Evolutionary conservation across 164 flowering plant species (phyloP), one percentile per base, ranked within the genome.

Genomic region (Amborella trichopoda): DNA sequence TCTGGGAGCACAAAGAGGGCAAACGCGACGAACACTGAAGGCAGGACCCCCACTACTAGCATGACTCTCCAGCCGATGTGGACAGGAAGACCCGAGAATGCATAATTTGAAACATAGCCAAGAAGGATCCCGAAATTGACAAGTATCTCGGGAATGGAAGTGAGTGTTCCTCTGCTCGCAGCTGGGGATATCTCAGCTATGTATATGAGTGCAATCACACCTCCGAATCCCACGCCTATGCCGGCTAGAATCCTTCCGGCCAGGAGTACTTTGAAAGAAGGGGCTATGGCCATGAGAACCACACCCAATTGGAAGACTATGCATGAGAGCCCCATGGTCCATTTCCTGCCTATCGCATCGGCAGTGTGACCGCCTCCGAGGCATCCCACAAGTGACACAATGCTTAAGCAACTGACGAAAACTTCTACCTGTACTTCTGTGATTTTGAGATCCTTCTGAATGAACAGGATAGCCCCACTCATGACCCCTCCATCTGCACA

Each of bases 391-490:
- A 70, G 59, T 2, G 71, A 70, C 22, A 63, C 22, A 9, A 70
- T 57, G 55, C 68, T 66, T 25, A 70, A 32, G 16, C 53, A 61
- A 6, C 75, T 69, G 2, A 68, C 65, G 4, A 71, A 54, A 12
- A 71, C 49, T 56, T 67, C 72, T 46, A 47, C 50, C 51, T 71
- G 58, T 21, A 68, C 65, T 36, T 64, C 65, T n/a, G 70, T 55
- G n/a, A 71, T 58, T 5, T 62, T 58, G 0, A 70, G 26, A 34
- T 67, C 71, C 33, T 70, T 62, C 23, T 60, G 59, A 40, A 70
- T 67, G 32, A 63, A 70, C 46, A 71, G 40, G 16, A 67, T 55
- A 13, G 75, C 72, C 39, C 72, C 71, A 37, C 75, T 70, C 75
- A 71, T 71, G 3, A 71, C 75, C 22, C 70, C 76, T 18, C 67